Evolutionary conservation across 345 rosid species (phyloP).

Genomic region (Citrus medica): DNA sequence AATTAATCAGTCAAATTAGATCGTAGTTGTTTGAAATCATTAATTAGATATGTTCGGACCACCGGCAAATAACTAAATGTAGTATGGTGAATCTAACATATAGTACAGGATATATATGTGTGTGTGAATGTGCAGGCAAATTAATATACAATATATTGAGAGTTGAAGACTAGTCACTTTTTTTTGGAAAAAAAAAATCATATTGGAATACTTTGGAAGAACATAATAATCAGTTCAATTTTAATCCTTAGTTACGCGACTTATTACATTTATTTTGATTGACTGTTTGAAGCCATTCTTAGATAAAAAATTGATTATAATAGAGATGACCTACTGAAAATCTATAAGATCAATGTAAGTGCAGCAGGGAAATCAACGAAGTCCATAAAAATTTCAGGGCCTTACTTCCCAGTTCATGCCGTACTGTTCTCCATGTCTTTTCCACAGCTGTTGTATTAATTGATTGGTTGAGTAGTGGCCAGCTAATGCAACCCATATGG

Average conservation of each 20-base stretch:
- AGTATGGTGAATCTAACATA: not conserved
- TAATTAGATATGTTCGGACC: not conserved
- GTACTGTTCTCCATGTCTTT: not conserved
- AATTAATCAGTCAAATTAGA: not conserved
- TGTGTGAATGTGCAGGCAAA: no score
- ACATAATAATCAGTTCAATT: no score
- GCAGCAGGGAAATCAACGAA: no score
- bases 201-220: no score
- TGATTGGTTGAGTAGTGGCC: not conserved
- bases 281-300: no score
- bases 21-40: not conserved
- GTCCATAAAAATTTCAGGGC: not conserved
- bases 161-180: no score
- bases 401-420: not conserved
- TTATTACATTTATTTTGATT: no score
- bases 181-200: no score
- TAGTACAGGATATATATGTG: not conserved
- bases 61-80: not conserved
- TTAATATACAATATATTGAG: not conserved
- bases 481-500: not conserved
- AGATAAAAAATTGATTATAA: no score
- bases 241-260: rapidly evolving
- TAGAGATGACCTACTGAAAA: no score
- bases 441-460: not conserved
- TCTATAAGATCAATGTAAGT: no score